A percentile compares a stretch with the other conserved stretches of the same genome.
These are phyloP conservation scores for Corymbia citriodora DNA, from an alignment of 441 rosid genomes.

Conservation along the genomic window DNA sequence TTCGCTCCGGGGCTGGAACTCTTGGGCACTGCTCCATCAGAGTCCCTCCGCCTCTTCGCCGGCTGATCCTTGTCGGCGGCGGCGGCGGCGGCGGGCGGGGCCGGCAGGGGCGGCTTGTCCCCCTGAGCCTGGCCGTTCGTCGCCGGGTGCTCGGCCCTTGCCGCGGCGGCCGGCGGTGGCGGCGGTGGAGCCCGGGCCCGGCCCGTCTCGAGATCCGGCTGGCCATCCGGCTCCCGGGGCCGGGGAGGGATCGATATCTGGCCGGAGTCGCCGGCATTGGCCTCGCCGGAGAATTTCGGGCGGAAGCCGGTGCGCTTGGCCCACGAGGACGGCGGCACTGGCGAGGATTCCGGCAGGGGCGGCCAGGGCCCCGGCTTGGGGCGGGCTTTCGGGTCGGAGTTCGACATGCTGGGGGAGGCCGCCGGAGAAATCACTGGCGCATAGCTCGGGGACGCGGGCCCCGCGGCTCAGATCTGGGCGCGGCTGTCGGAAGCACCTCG, in stretches of 20 bases:
- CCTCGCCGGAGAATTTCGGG: constrained; percentile 94
- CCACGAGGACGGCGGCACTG: constrained; percentile 90
- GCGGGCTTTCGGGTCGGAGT: constrained; percentile 63
- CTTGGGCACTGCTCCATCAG: constrained; percentile 45
- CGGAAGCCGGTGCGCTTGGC: constrained; percentile 91
- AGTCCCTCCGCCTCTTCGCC: constrained; percentile 77
- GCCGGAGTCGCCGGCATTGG: constrained; percentile 73
- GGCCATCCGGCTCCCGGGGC: constrained; percentile 37
- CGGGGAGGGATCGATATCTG: constrained; percentile 50
- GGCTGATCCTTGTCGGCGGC: constrained; percentile 45
- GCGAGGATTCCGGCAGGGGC: constrained; percentile 59
- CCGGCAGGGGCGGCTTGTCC: constrained; percentile 19
- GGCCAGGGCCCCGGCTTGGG: constrained; percentile 70
- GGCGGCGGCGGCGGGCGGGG: constrained; percentile 12
- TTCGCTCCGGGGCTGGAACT: constrained; percentile 25
- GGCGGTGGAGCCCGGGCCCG: constrained; percentile 15
- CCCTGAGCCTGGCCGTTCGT: constrained; percentile 27
- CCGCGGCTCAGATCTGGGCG: constrained; percentile 1
- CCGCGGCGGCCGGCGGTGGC: neutral
- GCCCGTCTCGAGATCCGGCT: constrained; percentile 72
- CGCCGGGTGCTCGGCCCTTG: constrained; percentile 9
- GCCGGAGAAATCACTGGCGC: neutral
- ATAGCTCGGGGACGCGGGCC: neutral
- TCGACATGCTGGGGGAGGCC: constrained; percentile 36
- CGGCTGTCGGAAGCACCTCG: neutral